These are phyloP conservation scores for Cyclotella sp. DNA, from an alignment of 108 stramenopile genomes.

Conservation along the genomic window DNA sequence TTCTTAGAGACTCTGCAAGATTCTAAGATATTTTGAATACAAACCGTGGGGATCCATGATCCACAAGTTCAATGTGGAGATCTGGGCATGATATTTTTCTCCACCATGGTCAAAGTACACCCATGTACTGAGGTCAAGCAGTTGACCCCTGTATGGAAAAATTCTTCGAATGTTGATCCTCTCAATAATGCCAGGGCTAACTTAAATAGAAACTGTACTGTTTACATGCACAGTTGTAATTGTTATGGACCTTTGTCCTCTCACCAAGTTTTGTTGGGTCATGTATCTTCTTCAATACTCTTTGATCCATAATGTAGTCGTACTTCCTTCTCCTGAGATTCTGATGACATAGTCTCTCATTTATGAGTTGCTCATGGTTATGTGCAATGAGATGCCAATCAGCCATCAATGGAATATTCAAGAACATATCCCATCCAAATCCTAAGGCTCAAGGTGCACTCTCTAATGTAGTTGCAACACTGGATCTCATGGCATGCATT, in stretches of 20 bases:
- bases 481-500: slow-evolving; percentile 29
- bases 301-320: not conserved
- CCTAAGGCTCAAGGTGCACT: slow-evolving; percentile 51
- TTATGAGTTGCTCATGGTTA: not conserved
- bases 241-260: slow-evolving; percentile 9
- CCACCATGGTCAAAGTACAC: not conserved
- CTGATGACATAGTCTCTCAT: not conserved
- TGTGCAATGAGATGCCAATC: slow-evolving; percentile 16
- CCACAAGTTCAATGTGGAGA: too few species aligned
- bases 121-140: not conserved
- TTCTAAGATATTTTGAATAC: too few species aligned
- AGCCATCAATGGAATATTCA: slow-evolving; percentile 35
- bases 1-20: too few species aligned
- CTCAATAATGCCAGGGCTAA: slow-evolving; percentile 3
- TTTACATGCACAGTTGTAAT: slow-evolving; percentile 10
- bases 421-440: slow-evolving; percentile 55
- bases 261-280: slow-evolving; percentile 6
- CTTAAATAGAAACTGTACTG: slow-evolving; percentile 14
- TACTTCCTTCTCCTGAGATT: not conserved
- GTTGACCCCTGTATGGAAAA: not conserved
- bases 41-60: too few species aligned
- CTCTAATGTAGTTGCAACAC: slow-evolving; percentile 9
- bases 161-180: slow-evolving; percentile 16
- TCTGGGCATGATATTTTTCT: not conserved
- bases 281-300: slow-evolving; percentile 1